phyloP scores from a whole-genome alignment of 192 early-diverging fungal species.

The Umbelopsis ramanniana region DNA sequence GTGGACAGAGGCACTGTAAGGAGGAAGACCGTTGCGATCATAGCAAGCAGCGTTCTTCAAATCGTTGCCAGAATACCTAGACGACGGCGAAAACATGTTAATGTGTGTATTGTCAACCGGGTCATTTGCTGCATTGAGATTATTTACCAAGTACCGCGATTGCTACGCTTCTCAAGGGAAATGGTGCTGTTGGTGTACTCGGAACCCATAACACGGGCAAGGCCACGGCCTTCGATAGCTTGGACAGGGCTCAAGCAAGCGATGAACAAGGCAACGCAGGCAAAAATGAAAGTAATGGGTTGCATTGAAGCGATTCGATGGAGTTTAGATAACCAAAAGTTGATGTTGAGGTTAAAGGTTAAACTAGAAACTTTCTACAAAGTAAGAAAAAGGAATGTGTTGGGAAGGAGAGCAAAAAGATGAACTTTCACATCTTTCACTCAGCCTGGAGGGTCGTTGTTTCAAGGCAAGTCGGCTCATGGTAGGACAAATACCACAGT shows the following conservation, averaged over 20 bases:
- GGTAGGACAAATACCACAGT: constrained; percentile 23
- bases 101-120: neutral
- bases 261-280: constrained; percentile 23
- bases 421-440: neutral
- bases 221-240: constrained; percentile 38
- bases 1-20: constrained; percentile 37
- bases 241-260: constrained; percentile 25
- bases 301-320: constrained; percentile 10
- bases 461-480: constrained; percentile 23
- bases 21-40: constrained; percentile 37
- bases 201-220: constrained; percentile 34
- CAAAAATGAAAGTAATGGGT: constrained; percentile 27
- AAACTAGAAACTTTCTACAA: neutral
- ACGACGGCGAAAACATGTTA: neutral
- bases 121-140: neutral
- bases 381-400: constrained; percentile 10
- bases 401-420: constrained; percentile 2
- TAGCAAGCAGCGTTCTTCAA: constrained; percentile 50
- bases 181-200: constrained; percentile 15
- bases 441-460: neutral
- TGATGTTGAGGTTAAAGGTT: neutral
- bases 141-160: constrained; percentile 38
- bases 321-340: neutral
- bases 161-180: constrained; percentile 27
- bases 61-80: constrained; percentile 41